Base-by-base conservation (phyloP, 208 protist genomes). In the Wallacemonas sp. region DNA sequence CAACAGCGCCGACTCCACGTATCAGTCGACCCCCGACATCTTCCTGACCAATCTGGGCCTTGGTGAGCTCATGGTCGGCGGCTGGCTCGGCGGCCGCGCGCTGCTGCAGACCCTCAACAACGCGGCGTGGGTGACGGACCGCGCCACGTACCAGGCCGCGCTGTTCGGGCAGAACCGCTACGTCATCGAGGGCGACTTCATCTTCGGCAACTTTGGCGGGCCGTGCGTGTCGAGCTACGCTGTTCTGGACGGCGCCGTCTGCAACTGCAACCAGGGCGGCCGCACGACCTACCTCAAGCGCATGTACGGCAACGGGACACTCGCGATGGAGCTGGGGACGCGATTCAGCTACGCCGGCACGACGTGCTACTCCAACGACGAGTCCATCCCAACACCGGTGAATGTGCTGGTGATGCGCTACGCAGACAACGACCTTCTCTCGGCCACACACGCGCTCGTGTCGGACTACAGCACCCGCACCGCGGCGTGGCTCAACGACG, bases 131-230 rank as follows among this genome's bases (percentile, higher is more conserved):
- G 61, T 55, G 26, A 9, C 12, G 14, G 47, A 61, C 60, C 55
- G 68, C 2, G 8, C 44, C 0, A 48, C 61, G 6, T 85, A 71
- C 62, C 5, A 66, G 62, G 11, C 12, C 0, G 49, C 61, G 5
- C 21, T 86, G 1, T 86, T 85, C 56, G 3, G 54, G 1, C 85
- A 92, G 56, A 73, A 78, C 21, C 76, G 81, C 21, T 88, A 85
- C 67, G 46, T 84, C n/a, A 52, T 88, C 17, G 73, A 66, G 36
- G 69, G 66, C 14, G 81, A 88, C 71, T 66, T 76, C 46, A 55
- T 92, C 23, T 26, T 87, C 27, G 85, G 81, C 39, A 76, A 87
- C 65, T 92, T 76, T 68, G 81, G 85, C 47, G 81, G 69, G n/a
- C 19, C 26, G 34, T 76, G 72, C 47, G 30, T 39, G 11, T 24